A percentile compares a stretch with the other conserved stretches of the same genome.
phyloP scores from a whole-genome alignment of 768 basidiomycete species.

The Symmetrospora coprosmae region DNA sequence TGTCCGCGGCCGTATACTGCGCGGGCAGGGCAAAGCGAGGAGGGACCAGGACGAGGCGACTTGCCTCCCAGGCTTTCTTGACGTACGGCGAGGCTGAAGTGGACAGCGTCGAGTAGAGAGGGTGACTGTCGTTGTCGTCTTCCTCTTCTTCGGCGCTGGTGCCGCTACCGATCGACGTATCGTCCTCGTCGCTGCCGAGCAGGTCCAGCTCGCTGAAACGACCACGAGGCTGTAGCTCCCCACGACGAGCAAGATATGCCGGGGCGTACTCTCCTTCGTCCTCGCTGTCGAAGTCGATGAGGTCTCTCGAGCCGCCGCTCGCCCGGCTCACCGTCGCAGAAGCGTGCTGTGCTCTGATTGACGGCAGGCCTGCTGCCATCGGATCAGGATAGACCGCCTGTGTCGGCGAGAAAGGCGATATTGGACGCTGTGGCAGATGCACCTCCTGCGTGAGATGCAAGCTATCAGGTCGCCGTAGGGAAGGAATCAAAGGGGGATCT shows the following conservation, averaged over 20 bases:
- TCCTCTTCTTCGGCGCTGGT: slow-evolving; percentile 5
- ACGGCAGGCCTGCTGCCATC: no score
- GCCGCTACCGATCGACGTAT: no score
- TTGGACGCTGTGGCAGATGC: background rate
- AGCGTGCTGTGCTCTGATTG: no score
- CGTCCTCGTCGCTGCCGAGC: background rate
- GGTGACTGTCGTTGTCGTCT: background rate
- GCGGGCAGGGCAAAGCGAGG: background rate
- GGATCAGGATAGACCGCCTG: background rate
- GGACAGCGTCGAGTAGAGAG: background rate
- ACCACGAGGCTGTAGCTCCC: background rate
- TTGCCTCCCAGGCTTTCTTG: slow-evolving; percentile 8
- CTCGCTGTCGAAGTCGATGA: slow-evolving; percentile 15
- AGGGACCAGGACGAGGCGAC: background rate
- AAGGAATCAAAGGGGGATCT: slow-evolving; percentile 14
- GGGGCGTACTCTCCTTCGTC: background rate
- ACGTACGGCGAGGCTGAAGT: slow-evolving; percentile 8
- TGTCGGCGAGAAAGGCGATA: slow-evolving; percentile 18
- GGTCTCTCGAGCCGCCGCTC: no score
- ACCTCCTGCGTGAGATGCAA: background rate
- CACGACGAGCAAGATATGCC: background rate
- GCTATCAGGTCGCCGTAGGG: background rate
- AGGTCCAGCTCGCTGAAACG: background rate
- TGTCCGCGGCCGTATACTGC: background rate
- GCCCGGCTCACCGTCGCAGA: no score